These are phyloP conservation scores for Rhodosporidiobolus sp. DNA, from an alignment of 768 basidiomycete species.

Conservation along the genomic window DNA sequence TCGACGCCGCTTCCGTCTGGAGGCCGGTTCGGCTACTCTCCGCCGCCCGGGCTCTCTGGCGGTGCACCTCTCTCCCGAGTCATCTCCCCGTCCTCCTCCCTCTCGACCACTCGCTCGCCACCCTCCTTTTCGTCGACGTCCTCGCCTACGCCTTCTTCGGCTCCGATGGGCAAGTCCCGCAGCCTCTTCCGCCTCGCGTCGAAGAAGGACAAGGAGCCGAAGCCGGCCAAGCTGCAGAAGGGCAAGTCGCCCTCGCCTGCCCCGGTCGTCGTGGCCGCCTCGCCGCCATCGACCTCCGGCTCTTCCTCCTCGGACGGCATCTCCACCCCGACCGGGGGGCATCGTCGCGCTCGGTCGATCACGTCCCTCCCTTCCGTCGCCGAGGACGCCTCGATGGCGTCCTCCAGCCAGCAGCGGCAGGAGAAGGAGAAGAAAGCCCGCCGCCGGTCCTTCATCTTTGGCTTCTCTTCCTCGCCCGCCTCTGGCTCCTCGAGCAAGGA, in stretches of 20 bases:
- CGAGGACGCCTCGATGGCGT: neutral
- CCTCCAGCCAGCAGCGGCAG: neutral
- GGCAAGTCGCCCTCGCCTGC: neutral
- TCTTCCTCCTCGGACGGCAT: neutral
- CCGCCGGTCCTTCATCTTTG: conserved; percentile 13
- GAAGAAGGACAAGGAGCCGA: neutral
- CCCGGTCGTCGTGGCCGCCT: too few species aligned
- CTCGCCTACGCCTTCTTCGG: neutral
- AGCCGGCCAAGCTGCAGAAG: conserved; percentile 2
- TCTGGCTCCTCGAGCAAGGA: neutral
- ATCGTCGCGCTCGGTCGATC: neutral
- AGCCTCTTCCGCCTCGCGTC: neutral
- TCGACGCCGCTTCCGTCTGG: neutral
- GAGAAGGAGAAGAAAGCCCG: neutral
- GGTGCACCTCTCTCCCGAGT: neutral
- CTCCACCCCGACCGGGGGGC: neutral
- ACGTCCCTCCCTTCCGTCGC: neutral
- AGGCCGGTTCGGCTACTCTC: neutral
- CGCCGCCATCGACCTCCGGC: neutral
- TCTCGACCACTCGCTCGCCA: too few species aligned
- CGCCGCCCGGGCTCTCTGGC: conserved; percentile 16
- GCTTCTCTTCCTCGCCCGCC: neutral
- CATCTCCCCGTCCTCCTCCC: neutral
- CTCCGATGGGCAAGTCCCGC: neutral
- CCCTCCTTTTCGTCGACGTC: conserved; percentile 9